Evolutionary conservation across 2,329 filamentous ascomycete genomes (phyloP), one percentile per base, ranked within the genome.

Genomic region (Penicillium olsonii): DNA sequence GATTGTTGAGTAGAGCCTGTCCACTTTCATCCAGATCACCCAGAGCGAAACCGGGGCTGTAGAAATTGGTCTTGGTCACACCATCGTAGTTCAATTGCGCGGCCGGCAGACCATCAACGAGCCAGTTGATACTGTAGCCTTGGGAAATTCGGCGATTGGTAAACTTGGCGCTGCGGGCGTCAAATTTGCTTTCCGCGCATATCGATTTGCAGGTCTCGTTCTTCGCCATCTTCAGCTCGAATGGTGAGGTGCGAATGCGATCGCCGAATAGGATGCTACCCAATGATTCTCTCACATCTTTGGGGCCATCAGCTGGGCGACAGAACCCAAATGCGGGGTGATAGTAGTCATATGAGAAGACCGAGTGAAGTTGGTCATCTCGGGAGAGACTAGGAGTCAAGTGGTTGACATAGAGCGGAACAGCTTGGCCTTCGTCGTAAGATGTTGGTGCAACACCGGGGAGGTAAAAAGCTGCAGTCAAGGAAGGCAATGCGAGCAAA

Each of bases 181-280:
- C 79, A 66, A 85, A 87, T 18, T 85, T 87, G 34, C 80, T 79
- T 35, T 81, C 78, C 22, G 79, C 75, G 71, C 94, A 99, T 3
- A 95, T 78, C 14, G 81, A 72, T 70, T 92, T 94, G 77, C 94
- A 99, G 0, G 85, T 86, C 71, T 96, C 88, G 68, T 99, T 94
- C 55, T 84, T 77, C 47, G 75, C 84, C 92, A 99, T 96, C 59
- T 84, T 82, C 53, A 97, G 78, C 66, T 96, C 84, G 66, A 95
- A 96, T 0, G 92, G 90, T 29, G 92, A 97, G n/a, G 90, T 95
- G 75, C 90, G 90, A 75, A 99, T 99, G 48, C 94, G 84, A 74
- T 99, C 94, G 60, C 94, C 94, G 63, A 99, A 99, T 43, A 99
- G 75, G 67, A 99, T 99, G 78, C 92, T 96, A 19, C 94, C 94